These are phyloP conservation scores for Perkinsus olseni DNA, from an alignment of 169 alveolate species.

Conservation along the genomic window DNA sequence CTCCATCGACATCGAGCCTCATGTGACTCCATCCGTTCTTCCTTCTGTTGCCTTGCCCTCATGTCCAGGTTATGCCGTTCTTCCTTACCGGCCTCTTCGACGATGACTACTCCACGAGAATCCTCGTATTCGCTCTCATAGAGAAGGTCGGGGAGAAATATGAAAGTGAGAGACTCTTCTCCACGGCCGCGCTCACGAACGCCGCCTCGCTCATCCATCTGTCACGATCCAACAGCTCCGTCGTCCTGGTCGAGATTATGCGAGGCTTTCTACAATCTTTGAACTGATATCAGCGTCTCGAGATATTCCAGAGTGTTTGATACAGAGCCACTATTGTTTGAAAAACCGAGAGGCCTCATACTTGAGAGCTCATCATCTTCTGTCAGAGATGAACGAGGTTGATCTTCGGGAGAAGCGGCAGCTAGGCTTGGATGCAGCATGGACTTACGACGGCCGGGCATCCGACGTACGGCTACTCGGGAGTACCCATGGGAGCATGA, in stretches of 20 bases:
- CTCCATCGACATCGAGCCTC: background rate
- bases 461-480: background rate
- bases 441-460: background rate
- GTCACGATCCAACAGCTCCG: no score
- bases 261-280: no score
- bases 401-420: background rate
- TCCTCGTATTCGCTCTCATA: background rate
- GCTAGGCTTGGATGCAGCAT: background rate
- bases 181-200: no score
- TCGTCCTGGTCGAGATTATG: no score
- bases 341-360: no score
- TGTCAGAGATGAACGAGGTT: background rate
- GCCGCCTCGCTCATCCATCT: no score
- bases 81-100: background rate
- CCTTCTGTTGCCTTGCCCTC: background rate
- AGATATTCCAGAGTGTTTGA: no score
- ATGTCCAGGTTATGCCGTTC: background rate
- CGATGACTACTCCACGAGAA: background rate
- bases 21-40: background rate
- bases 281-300: no score
- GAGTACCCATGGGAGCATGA: background rate
- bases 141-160: background rate
- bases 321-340: no score
- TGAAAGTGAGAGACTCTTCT: background rate
- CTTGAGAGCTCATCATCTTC: no score